phyloP scores from a whole-genome alignment of 2,329 filamentous ascomycete genomes.

The Cytospora leucostoma region DNA sequence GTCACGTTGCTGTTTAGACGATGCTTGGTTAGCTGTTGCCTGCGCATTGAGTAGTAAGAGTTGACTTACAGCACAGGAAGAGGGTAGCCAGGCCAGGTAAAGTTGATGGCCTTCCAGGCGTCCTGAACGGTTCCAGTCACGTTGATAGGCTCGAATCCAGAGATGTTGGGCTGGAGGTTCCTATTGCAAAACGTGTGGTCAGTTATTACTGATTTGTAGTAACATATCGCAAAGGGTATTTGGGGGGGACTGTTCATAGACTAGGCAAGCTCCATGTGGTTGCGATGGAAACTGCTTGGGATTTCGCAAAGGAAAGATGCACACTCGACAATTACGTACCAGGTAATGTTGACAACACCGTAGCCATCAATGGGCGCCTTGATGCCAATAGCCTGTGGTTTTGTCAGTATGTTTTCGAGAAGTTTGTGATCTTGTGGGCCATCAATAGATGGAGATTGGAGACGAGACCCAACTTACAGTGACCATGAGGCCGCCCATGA shows the following conservation, averaged over 20 bases:
- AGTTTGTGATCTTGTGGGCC: background rate
- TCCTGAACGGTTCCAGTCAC: slow-evolving; percentile 18
- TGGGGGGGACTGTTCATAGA: background rate
- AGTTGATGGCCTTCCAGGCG: slow-evolving; percentile 1
- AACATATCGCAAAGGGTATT: background rate
- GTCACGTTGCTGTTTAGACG: background rate
- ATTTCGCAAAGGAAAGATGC: background rate
- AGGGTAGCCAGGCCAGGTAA: slow-evolving; percentile 2
- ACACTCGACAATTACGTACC: background rate
- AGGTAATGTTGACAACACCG: slow-evolving; percentile 11
- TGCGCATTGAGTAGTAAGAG: background rate
- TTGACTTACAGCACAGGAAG: background rate
- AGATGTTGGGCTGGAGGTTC: slow-evolving; percentile 3
- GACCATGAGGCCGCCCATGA: slow-evolving; percentile 1
- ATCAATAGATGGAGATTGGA: too few species aligned
- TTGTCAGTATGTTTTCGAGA: too few species aligned
- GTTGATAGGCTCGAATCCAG: slow-evolving; percentile 1
- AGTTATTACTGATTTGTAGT: background rate
- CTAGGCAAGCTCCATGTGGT: background rate
- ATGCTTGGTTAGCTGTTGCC: background rate
- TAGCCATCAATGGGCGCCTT: slow-evolving; percentile 9
- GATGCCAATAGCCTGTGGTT: background rate
- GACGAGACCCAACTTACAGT: background rate
- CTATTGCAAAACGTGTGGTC: background rate
- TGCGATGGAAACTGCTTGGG: background rate